Evolutionary conservation across 129 eudicot genomes (phyloP), one percentile per base, ranked within the genome.

Genomic region (Gnaphalium uliginosum): DNA sequence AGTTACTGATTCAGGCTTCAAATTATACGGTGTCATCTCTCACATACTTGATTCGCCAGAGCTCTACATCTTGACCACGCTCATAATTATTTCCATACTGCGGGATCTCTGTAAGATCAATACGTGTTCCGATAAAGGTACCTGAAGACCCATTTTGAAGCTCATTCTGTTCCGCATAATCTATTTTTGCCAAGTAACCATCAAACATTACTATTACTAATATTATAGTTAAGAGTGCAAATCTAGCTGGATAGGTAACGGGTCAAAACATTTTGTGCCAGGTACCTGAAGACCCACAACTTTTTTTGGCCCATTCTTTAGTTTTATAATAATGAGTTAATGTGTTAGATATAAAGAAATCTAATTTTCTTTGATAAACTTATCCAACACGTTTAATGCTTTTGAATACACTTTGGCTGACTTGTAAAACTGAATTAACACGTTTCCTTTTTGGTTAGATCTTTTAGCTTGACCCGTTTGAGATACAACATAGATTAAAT

Each of bases 141-240:
- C 48, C 9, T 1, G 22, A 61, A 65, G 78, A 62, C 67, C 67
- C 78, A 56, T 57, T 69, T 71, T 74, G 64, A 62, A 72, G 17
- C 60, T 69, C 84, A 1, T 74, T 51, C 43, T 59, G 77, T 71
- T 85, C 89, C 81, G 79, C 81, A 74, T 73, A 74, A 59, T 69
- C 68, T 50, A 27, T 53, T 64, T 27, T 58, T 48, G 50, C 19
- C 35, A 35, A 76, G 13, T 46, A 23, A 56, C 39, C 62, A 37
- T 71, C 50, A 66, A 27, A 74, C 19, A 54, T 26, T 32, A 9
- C 6, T 5, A 22, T 0, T n/a, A n/a, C n/a, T n/a, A n/a, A 8
- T 21, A 10, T 10, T 62, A 25, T 15, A 24, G 23, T 53, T 53
- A 3, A 53, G 19, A 53, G 2, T n/a, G 48, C 15, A 41, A 41